A percentile compares a stretch with the other conserved stretches of the same genome.
phyloP scores from a whole-genome alignment of 2,329 filamentous ascomycete species.

The Colletotrichum cordylinicola region DNA sequence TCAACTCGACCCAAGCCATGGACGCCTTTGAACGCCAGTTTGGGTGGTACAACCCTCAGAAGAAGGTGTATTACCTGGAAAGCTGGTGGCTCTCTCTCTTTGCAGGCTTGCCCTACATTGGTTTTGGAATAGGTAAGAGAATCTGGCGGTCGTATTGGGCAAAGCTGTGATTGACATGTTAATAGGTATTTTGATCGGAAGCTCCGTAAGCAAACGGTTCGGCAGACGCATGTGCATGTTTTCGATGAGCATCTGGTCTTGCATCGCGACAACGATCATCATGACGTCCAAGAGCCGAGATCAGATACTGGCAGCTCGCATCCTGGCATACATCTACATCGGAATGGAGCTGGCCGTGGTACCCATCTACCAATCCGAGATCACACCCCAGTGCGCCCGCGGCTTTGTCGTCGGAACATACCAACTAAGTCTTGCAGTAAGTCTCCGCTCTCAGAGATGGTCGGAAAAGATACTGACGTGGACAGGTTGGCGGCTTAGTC shows the following conservation, averaged over 20 bases:
- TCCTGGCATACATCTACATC: slow-evolving; percentile 42
- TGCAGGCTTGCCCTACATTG: slow-evolving; percentile 40
- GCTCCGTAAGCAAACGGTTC: slow-evolving; percentile 27
- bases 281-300: slow-evolving; percentile 32
- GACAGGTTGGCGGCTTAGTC: slow-evolving; percentile 20
- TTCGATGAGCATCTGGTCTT: slow-evolving; percentile 39
- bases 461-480: neutral
- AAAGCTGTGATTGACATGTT: neutral
- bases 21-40: slow-evolving; percentile 37
- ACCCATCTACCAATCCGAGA: slow-evolving; percentile 39
- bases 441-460: neutral
- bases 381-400: slow-evolving; percentile 32
- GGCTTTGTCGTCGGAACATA: slow-evolving; percentile 40
- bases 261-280: slow-evolving; percentile 34
- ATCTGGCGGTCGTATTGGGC: no score
- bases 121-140: slow-evolving; percentile 32
- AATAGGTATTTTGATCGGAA: slow-evolving; percentile 27
- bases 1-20: slow-evolving; percentile 42
- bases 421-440: slow-evolving; percentile 33
- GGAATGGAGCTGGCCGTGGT: slow-evolving; percentile 45
- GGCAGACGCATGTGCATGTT: slow-evolving; percentile 31
- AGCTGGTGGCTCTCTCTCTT: slow-evolving; percentile 39
- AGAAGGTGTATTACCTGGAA: slow-evolving; percentile 29
- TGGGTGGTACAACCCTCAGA: slow-evolving; percentile 30
- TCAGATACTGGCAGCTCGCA: slow-evolving; percentile 39